Evolutionary conservation across 495 filamentous ascomycete genomes (phyloP).

Genomic region (Penicillium maclennaniae): DNA sequence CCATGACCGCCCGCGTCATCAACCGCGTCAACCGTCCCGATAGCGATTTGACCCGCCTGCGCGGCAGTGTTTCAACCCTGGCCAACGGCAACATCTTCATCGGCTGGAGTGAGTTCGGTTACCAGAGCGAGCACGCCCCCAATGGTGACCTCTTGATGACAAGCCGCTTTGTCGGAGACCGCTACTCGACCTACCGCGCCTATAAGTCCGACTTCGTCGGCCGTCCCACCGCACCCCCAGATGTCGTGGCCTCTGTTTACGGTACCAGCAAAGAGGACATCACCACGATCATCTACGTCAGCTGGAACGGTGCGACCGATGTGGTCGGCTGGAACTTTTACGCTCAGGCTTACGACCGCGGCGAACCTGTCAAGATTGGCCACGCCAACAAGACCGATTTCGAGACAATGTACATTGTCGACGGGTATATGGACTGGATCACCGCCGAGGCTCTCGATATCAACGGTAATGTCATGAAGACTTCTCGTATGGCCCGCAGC

Average conservation of each 20-base stretch:
- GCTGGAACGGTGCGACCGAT: slow-evolving; percentile 50
- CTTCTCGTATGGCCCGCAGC: slow-evolving; percentile 27
- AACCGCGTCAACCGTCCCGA: slow-evolving; percentile 46
- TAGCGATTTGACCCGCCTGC: slow-evolving; percentile 50
- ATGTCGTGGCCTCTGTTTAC: slow-evolving; percentile 35
- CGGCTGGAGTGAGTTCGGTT: slow-evolving; percentile 56
- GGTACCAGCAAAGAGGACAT: slow-evolving; percentile 30
- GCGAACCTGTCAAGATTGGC: slow-evolving; percentile 28
- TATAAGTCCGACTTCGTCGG: slow-evolving; percentile 41
- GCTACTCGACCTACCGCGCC: slow-evolving; percentile 40
- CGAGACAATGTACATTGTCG: slow-evolving; percentile 43
- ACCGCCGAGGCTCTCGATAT: slow-evolving; percentile 36
- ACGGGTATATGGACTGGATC: slow-evolving; percentile 40
- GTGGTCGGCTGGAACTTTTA: slow-evolving; percentile 41
- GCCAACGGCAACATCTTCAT: slow-evolving; percentile 53
- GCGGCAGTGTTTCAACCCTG: slow-evolving; percentile 55
- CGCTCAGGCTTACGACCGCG: slow-evolving; percentile 24
- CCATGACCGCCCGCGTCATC: slow-evolving; percentile 43
- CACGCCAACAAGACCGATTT: slow-evolving; percentile 38
- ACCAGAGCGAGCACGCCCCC: slow-evolving; percentile 52
- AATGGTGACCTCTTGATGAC: slow-evolving; percentile 52
- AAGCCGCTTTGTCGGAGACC: slow-evolving; percentile 31
- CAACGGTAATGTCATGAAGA: slow-evolving; percentile 30
- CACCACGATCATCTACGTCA: slow-evolving; percentile 41
- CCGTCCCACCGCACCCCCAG: slow-evolving; percentile 31